These are phyloP conservation scores for Blastomyces percursus DNA, from an alignment of 2,329 filamentous ascomycete genomes.

Conservation along the genomic window DNA sequence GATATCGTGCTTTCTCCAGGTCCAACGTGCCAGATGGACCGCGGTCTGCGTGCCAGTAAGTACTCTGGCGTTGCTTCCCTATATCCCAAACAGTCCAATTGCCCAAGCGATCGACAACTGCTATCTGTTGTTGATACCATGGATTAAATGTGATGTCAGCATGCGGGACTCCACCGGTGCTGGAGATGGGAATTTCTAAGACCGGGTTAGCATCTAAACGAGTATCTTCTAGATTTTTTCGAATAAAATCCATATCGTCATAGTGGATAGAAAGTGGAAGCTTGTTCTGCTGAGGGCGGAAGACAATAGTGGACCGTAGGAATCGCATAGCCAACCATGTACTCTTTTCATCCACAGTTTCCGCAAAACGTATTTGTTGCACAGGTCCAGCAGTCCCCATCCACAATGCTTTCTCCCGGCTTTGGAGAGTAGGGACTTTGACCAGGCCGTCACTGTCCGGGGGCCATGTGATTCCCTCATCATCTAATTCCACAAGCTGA, in stretches of 20 bases:
- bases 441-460: conserved; percentile 11
- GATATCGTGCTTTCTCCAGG: conserved; percentile 15
- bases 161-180: conserved; percentile 40
- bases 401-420: conserved; percentile 40
- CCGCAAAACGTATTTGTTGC: conserved; percentile 44
- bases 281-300: conserved; percentile 34
- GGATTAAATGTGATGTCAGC: conserved; percentile 50
- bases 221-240: conserved; percentile 24
- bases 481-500: conserved; percentile 31
- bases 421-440: conserved; percentile 29
- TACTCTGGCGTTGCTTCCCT: conserved; percentile 21
- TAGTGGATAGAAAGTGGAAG: conserved; percentile 19
- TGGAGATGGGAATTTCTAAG: conserved; percentile 31
- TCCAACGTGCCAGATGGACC: conserved; percentile 24
- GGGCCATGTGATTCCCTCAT: conserved; percentile 19
- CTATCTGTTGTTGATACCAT: conserved; percentile 47
- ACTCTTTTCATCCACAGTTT: conserved; percentile 29
- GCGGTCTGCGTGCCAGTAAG: conserved; percentile 21
- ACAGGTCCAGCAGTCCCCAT: conserved; percentile 39
- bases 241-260: conserved; percentile 10
- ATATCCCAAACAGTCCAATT: conserved; percentile 44
- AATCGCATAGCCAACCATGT: conserved; percentile 44
- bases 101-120: conserved; percentile 43
- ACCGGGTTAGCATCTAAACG: conserved; percentile 38
- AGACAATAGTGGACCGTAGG: conserved; percentile 36